These are phyloP conservation scores for Esteya vermicola DNA, from an alignment of 2,329 filamentous ascomycete species.

Conservation along the genomic window DNA sequence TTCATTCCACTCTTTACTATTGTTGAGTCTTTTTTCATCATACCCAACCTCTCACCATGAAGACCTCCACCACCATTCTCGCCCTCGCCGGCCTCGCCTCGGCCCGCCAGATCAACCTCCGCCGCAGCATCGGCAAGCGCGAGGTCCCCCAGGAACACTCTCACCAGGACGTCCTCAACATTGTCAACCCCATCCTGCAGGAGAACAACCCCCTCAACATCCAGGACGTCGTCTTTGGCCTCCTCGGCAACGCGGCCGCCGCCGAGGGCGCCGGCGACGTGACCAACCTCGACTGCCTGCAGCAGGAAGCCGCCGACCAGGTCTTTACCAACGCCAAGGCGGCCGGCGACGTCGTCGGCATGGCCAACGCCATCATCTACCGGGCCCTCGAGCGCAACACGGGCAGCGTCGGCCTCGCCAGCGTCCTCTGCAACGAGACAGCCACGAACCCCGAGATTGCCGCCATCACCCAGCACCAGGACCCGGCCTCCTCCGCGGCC, in stretches of 20 bases:
- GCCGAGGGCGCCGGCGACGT: conserved; percentile 17
- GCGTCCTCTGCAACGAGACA: conserved; percentile 40
- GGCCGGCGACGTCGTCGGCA: conserved; percentile 33
- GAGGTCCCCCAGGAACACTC: conserved; percentile 39
- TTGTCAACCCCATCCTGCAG: conserved; percentile 22
- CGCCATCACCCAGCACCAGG: conserved; percentile 51
- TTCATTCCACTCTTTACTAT: conserved; percentile 2
- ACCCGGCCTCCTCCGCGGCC: conserved; percentile 44
- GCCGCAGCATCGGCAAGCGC: conserved; percentile 18
- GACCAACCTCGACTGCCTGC: conserved; percentile 39
- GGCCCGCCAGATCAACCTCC: conserved; percentile 16
- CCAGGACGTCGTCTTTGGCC: conserved; percentile 30
- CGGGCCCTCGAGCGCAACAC: conserved; percentile 47
- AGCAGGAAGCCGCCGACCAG: conserved; percentile 43
- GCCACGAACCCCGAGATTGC: conserved; percentile 49
- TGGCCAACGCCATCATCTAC: conserved; percentile 38
- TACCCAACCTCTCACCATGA: conserved; percentile 14
- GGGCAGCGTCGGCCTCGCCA: conserved; percentile 38
- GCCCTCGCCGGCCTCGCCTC: conserved; percentile 16
- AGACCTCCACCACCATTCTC: conserved; percentile 16
- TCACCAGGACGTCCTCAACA: conserved; percentile 27
- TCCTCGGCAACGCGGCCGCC: conserved; percentile 30
- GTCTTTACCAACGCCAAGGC: conserved; percentile 48
- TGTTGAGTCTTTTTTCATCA: conserved; percentile 2
- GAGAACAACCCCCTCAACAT: conserved; percentile 34